Conservation (phyloP, 1,284 basidiomycete genomes). For the Blastosporella zonata region DNA sequence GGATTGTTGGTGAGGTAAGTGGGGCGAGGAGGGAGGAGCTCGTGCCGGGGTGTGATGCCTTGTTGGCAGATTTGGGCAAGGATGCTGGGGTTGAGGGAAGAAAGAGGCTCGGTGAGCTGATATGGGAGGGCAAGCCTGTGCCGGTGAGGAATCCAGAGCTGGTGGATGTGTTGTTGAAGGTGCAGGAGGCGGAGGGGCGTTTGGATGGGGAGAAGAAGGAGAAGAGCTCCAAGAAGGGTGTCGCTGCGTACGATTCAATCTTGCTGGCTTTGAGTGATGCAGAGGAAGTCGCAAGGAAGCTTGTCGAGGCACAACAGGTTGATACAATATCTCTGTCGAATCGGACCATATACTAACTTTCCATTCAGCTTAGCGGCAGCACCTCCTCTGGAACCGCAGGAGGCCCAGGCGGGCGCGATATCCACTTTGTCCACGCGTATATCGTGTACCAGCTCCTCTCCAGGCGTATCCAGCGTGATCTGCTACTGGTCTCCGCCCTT, state of each 20-base stretch:
- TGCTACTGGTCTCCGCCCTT: slow-evolving; percentile 74
- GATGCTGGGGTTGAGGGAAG: slow-evolving; percentile 40
- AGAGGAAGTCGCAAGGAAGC: slow-evolving; percentile 75
- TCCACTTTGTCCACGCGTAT: slow-evolving; percentile 83
- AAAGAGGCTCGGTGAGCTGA: slow-evolving; percentile 56
- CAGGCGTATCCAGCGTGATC: slow-evolving; percentile 83
- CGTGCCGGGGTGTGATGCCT: slow-evolving; percentile 62
- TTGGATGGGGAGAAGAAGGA: slow-evolving; percentile 36
- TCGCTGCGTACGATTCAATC: slow-evolving; percentile 83
- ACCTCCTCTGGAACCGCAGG: slow-evolving; percentile 25
- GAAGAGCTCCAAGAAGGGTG: slow-evolving; percentile 60
- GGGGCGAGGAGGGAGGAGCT: slow-evolving; percentile 57
- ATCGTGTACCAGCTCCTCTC: slow-evolving; percentile 85
- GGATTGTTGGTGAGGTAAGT: slow-evolving; percentile 72
- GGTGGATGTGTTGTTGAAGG: slow-evolving; percentile 82
- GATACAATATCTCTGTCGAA: neutral
- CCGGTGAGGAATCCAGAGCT: slow-evolving; percentile 90
- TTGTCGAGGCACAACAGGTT: slow-evolving; percentile 76
- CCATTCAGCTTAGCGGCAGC: slow-evolving; percentile 37
- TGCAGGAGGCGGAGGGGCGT: slow-evolving; percentile 74
- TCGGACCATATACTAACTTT: neutral
- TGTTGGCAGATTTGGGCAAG: slow-evolving; percentile 54
- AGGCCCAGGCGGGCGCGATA: slow-evolving; percentile 55
- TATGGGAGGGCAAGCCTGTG: slow-evolving; percentile 83
- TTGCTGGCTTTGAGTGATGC: slow-evolving; percentile 84